Conservation (phyloP, 257 asterid species). For the Rhazya stricta region DNA sequence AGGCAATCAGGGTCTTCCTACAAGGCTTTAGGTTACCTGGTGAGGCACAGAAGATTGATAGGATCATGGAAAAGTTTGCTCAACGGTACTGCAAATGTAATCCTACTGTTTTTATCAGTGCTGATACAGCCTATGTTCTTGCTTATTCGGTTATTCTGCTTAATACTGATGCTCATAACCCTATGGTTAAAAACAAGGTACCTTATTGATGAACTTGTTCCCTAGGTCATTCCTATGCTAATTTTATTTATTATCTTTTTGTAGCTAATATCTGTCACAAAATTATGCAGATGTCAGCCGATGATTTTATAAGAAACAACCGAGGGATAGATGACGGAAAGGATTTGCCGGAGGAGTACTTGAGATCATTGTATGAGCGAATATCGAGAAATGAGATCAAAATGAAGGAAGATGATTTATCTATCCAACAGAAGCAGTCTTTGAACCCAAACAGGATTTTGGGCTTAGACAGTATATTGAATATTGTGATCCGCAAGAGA, state of each 20-base stretch:
- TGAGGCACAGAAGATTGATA: constrained; percentile 98
- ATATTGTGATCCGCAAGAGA: constrained; percentile 83
- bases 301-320: constrained; percentile 89
- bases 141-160: constrained; percentile 96
- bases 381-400: constrained; percentile 92
- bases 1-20: constrained; percentile 85
- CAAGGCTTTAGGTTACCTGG: constrained; percentile 98
- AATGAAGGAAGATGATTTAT: constrained; percentile 90
- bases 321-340: constrained; percentile 99
- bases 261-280: neutral
- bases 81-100: constrained; percentile 96
- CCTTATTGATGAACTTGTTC: neutral
- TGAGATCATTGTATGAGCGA: constrained; percentile 86
- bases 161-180: constrained; percentile 97
- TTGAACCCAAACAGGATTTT: constrained; percentile 67
- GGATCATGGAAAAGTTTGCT: constrained; percentile 97
- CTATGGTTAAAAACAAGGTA: constrained; percentile 98
- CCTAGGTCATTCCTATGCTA: neutral
- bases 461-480: constrained; percentile 83
- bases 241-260: constrained; percentile 7
- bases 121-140: constrained; percentile 97
- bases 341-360: constrained; percentile 88
- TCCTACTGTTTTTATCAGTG: constrained; percentile 85
- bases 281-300: constrained; percentile 80
- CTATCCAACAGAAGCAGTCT: constrained; percentile 87